Percentiles rank a stretch among this genome's conserved stretches.
Evolutionary conservation across 805 yeast genomes (phyloP).

Genomic region (Yarrowia osloensis): DNA sequence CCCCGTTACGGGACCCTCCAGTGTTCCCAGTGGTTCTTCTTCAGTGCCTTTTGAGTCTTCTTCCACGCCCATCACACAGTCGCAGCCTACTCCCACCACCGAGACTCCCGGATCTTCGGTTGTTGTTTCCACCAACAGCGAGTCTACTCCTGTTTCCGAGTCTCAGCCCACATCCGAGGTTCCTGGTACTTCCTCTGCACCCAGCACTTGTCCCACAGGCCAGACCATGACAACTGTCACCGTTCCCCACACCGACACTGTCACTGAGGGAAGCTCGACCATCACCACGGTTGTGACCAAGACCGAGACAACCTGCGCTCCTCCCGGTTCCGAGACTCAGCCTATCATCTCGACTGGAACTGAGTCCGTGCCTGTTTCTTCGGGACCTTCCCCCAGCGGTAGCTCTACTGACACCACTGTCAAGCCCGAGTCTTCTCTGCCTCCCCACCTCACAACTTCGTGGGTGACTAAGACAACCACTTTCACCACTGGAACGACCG

Average conservation of each 20-base stretch:
- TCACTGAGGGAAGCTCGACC: neutral
- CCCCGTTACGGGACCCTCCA: neutral
- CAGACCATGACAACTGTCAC: neutral
- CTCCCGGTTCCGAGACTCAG: neutral
- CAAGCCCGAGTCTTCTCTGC: neutral
- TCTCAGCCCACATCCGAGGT: too few relatives aligned
- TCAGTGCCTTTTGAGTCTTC: neutral
- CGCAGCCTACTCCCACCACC: too few relatives aligned
- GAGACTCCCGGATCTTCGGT: too few relatives aligned
- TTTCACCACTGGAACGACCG: neutral
- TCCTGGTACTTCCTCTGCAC: neutral
- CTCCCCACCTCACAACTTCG: neutral
- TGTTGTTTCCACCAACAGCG: neutral
- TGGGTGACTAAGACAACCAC: conserved; percentile 3
- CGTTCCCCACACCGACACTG: neutral
- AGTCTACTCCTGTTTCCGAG: neutral
- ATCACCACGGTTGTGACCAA: conserved; percentile 3
- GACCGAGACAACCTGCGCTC: neutral
- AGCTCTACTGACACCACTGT: neutral
- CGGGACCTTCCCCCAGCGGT: neutral
- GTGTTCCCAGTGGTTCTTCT: neutral
- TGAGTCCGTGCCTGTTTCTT: neutral
- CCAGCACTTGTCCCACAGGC: neutral
- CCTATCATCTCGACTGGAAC: neutral
- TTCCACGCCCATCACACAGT: too few relatives aligned